Conservation (phyloP, 805 yeast genomes). For the Candida anglica region DNA sequence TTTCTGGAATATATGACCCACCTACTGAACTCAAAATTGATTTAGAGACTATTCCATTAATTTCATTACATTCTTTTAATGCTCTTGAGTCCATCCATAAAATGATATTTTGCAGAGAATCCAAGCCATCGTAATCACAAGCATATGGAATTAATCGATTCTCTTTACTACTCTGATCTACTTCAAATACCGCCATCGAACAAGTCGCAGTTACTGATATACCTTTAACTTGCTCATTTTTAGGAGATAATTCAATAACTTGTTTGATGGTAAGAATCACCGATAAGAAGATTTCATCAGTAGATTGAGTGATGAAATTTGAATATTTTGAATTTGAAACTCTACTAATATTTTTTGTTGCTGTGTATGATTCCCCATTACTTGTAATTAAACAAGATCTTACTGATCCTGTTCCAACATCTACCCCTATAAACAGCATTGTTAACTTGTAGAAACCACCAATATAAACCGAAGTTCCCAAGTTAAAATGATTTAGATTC, state of each 20-base stretch:
- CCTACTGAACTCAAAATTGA: conserved; percentile 27
- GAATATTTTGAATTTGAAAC: conserved; percentile 12
- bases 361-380: conserved; percentile 11
- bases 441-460: not conserved
- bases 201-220: conserved; percentile 55
- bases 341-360: conserved; percentile 16
- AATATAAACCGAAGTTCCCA: too few relatives aligned
- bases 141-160: conserved; percentile 30
- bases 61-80: conserved; percentile 20
- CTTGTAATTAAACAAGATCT: conserved; percentile 30
- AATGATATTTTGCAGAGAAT: conserved; percentile 35
- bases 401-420: conserved; percentile 50
- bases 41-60: conserved; percentile 21
- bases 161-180: conserved; percentile 8
- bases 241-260: too few relatives aligned
- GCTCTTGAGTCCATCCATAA: conserved; percentile 61
- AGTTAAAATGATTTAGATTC: not conserved
- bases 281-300: conserved; percentile 32
- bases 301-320: conserved; percentile 35
- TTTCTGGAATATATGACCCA: conserved; percentile 49
- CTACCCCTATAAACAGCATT: conserved; percentile 36
- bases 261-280: conserved; percentile 19
- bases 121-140: conserved; percentile 11
- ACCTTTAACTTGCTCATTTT: conserved; percentile 12
- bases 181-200: conserved; percentile 46